Evolutionary conservation across 768 basidiomycete species (phyloP), one percentile per base, ranked within the genome.

Genomic region (Leccinellum albellum): DNA sequence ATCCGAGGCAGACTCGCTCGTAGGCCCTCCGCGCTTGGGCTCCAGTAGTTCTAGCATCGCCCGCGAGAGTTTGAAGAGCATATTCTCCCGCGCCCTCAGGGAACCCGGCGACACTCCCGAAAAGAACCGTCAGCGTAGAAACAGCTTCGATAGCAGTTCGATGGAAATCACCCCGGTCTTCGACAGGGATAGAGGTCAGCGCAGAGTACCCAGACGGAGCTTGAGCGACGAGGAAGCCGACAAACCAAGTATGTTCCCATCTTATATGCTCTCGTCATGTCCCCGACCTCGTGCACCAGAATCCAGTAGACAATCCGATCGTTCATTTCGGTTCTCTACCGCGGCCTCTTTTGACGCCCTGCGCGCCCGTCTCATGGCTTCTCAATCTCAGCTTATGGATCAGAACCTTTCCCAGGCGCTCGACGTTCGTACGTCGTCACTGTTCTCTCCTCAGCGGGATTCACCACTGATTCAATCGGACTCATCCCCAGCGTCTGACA

Each of bases 201-300:
- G 71, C 57, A 84, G 78, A 68, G 78, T 76, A 10, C 82, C 84
- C 58, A 76, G 82, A 35, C 78, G 74, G 61, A 88, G 84, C 64
- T 58, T 84, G 61, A 88, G 86, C 63, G 88, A 89, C 61, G 87
- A 89, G 64, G 88, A 88, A 64, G 68, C 73, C 3, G 86, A 86
- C 33, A 78, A 77, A 59, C 64, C 77, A 54, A 76, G 87, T 88
- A 70, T 65, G 85, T 63, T 20, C 1, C 46, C 52, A 21, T 37
- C 32, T 54, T 55, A 32, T 65, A 46, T 57, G 53, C 53, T 53
- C 28, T 44, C 54, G 37, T 15, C 48, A 21, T 56, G n/a, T 50
- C 52, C 53, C 46, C 8, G 23, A 62, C 54, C 20, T 50, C 10
- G n/a, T 48, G n/a, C 45, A 23, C 51, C 51, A 72, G 70, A 64